Conservation (phyloP, 2,329 filamentous ascomycete genomes). For the Ophiobolus disseminans region DNA sequence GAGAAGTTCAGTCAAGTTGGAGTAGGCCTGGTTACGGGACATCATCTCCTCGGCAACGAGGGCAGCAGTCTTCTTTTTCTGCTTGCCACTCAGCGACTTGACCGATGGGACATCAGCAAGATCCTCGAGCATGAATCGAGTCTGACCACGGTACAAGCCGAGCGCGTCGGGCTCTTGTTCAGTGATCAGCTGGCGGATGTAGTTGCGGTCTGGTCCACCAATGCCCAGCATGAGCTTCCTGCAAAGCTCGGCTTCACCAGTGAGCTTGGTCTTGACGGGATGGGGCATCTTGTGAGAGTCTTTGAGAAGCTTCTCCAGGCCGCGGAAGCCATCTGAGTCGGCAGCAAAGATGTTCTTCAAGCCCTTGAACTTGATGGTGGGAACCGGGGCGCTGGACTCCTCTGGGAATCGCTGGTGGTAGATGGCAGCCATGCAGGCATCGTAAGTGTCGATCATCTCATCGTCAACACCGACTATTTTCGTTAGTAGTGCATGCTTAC, state of each 20-base stretch:
- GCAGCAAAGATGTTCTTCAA: conserved; percentile 39
- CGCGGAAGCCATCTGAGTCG: conserved; percentile 32
- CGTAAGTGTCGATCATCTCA: conserved; percentile 51
- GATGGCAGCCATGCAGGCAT: conserved; percentile 48
- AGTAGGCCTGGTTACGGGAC: conserved; percentile 56
- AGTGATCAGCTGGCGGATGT: conserved; percentile 38
- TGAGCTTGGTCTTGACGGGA: conserved; percentile 38
- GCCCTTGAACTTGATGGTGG: conserved; percentile 37
- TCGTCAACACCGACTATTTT: conserved; percentile 53
- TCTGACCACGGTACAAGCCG: conserved; percentile 46
- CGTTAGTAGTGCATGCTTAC: conserved; percentile 7
- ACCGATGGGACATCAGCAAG: conserved; percentile 34
- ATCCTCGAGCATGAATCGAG: conserved; percentile 50
- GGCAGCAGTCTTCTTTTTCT: conserved; percentile 46
- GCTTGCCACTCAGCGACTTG: conserved; percentile 34
- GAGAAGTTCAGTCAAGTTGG: conserved; percentile 56
- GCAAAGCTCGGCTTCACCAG: conserved; percentile 37
- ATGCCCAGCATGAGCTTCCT: conserved; percentile 39
- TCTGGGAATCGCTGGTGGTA: conserved; percentile 38
- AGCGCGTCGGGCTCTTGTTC: conserved; percentile 37
- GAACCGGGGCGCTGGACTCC: conserved; percentile 26
- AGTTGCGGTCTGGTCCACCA: conserved; percentile 31
- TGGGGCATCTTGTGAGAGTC: conserved; percentile 34
- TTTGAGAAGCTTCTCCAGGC: conserved; percentile 26
- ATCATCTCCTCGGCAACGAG: conserved; percentile 49